Evolutionary conservation across 345 rosid genomes (phyloP), one percentile per base, ranked within the genome.

Genomic region (Brassica rapa): DNA sequence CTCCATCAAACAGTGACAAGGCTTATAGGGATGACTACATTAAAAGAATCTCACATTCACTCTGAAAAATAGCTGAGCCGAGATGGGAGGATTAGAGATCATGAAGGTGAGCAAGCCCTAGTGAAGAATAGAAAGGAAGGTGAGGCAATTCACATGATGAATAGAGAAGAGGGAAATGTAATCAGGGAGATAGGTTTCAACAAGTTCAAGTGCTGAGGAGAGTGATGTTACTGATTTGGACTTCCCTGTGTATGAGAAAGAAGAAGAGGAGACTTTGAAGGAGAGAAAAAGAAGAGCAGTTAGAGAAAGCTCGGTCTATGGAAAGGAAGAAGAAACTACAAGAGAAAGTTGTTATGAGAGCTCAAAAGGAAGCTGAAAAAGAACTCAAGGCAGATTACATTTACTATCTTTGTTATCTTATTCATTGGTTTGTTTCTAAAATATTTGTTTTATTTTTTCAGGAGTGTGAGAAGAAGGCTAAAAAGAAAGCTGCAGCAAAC

Each of bases 301-400:
- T 89, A 14, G 97, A 84, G 55, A 93, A 93, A 84, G 90, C 92
- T 61, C 91, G 87, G 86, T 90, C 96, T 4, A 79, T 86, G 87
- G 98, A 93, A 80, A 90, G 97, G 85, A 95, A 95, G 91, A 93
- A 82, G 87, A 95, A 88, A 82, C 65, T 85, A 78, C 93, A 93
- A 8, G 98, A 93, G 83, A 93, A 91, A 87, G 86, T 90, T 55
- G 94, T 97, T 49, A 74, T 79, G 27, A 88, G 91, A 88, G 93
- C 97, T 80, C 87, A 94, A 76, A 94, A 90, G 86, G 98, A 94
- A 73, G 96, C 96, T 64, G 96, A 93, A 72, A 95, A 88, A 87
- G 91, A 89, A 84, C 88, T 87, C 60, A 90, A 91, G 98, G 99
- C 64, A 88, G 19, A 84, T 82, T 82, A 46, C 11, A 21, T 33